Evolutionary conservation across 176 grass and related monocot species (phyloP), one percentile per base, ranked within the genome.

Genomic region (Zoysia japonica): DNA sequence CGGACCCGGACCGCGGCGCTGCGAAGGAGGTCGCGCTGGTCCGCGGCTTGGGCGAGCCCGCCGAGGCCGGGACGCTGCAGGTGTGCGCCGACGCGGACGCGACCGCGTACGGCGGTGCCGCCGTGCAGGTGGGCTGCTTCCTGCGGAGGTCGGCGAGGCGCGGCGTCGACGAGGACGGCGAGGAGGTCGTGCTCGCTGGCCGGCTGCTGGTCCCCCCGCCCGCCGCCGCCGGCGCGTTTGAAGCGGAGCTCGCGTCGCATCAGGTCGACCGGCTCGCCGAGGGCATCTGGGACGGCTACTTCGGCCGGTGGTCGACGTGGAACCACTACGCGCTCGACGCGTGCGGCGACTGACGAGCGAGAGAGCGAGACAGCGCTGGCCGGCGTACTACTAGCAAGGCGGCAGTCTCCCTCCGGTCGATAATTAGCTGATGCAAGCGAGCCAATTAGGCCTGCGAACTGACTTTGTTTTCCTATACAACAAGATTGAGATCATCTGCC

Each of bases 251-350:
- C 70, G 61, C 9, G 50, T 63, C 79, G 46, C 15, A 90, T 9
- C 80, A 85, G 79, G 68, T 85, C 59, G 85, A 90, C 72, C 44
- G 67, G 60, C 7, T 90, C 0, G 88, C 88, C 1, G 85, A 83
- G 60, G 88, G 88, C 48, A 65, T 88, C 15, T 88, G 88, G 91
- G 48, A 90, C 37, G 38, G 57, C 75, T 93, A 88, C 82, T 87
- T 90, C 61, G 91, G 85, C 17, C 72, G 75, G 67, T 90, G 72
- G 75, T 90, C 85, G 11, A 90, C 16, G 73, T 93, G 88, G 91
- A 85, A 83, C 85, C 28, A 79, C 68, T 61, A 61, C 59, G 59
- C 7, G 56, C 6, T 60, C 9, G 59, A 61, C 59, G 59, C 20
- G 20, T 61, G 59, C 59, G 59, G 36, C 20, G 59, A 61, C 59